Evolutionary conservation across 2,329 filamentous ascomycete species (phyloP).

Genomic region (Epicoccum nigrum): DNA sequence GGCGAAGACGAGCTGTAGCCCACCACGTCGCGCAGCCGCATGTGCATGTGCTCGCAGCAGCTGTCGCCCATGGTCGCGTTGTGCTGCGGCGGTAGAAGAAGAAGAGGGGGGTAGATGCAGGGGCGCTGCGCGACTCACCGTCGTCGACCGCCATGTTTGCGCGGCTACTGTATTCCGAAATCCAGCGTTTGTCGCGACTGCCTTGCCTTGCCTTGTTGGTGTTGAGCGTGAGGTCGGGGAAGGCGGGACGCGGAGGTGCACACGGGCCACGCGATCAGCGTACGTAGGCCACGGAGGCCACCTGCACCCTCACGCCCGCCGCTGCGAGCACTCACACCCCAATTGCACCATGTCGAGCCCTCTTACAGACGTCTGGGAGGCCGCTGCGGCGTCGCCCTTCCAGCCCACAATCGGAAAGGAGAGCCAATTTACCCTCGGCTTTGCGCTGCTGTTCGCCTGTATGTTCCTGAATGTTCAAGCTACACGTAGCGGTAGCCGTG

Average conservation of each 20-base stretch:
- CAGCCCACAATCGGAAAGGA: conserved; percentile 79
- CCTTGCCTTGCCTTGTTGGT: conserved; percentile 19
- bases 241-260: conserved; percentile 18
- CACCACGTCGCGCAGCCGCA: conserved; percentile 21
- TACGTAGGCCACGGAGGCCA: conserved; percentile 28
- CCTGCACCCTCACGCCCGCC: conserved; percentile 30
- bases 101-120: not conserved
- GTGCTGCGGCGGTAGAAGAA: not conserved
- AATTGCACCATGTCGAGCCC: conserved; percentile 55
- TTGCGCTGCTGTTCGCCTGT: conserved; percentile 74
- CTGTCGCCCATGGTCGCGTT: conserved; percentile 3
- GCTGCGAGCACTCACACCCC: conserved; percentile 10
- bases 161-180: conserved; percentile 2
- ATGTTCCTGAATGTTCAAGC: conserved; percentile 23
- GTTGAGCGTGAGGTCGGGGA: conserved; percentile 12
- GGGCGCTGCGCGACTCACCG: conserved; percentile 33
- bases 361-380: conserved; percentile 85
- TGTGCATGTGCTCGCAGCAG: not conserved
- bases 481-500: conserved; percentile 2
- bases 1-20: conserved; percentile 28
- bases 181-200: conserved; percentile 13
- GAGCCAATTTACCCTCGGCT: conserved; percentile 82
- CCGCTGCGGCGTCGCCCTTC: conserved; percentile 86
- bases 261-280: conserved; percentile 27
- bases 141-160: conserved; percentile 47